phyloP scores from a whole-genome alignment of 306 rosid genomes.

The Aeschynomene evenia region DNA sequence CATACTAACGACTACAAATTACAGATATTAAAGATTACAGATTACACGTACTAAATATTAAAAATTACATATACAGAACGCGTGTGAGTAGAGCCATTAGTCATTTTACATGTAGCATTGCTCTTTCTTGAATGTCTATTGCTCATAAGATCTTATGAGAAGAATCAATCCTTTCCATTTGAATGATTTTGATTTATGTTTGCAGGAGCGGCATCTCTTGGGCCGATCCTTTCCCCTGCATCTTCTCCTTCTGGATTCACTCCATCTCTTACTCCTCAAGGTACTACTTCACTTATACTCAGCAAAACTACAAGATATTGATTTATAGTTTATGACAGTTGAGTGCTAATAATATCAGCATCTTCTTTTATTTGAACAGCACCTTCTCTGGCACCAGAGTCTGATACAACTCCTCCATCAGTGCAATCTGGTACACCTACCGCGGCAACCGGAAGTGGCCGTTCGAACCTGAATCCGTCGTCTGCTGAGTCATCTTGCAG shows the following conservation, averaged over 20 bases:
- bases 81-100: too few species aligned
- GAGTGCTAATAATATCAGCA: neutral
- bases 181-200: constrained; percentile 9
- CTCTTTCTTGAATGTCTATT: neutral
- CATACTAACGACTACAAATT: too few species aligned
- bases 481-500: constrained; percentile 46
- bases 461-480: constrained; percentile 67
- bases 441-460: constrained; percentile 53
- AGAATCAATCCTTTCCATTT: neutral
- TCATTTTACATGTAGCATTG: too few species aligned
- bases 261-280: constrained; percentile 61
- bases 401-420: constrained; percentile 51
- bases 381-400: constrained; percentile 64
- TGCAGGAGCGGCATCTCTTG: constrained; percentile 62
- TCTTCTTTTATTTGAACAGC: constrained; percentile 46
- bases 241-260: constrained; percentile 43
- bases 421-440: constrained; percentile 52
- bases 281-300: constrained; percentile 42
- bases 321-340: neutral
- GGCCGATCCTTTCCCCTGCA: constrained; percentile 63
- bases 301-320: neutral
- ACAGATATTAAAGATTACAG: too few species aligned
- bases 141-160: neutral
- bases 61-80: too few species aligned
- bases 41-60: too few species aligned